Conservation (phyloP, 768 basidiomycete species). For the Gautieria morchelliformis region DNA sequence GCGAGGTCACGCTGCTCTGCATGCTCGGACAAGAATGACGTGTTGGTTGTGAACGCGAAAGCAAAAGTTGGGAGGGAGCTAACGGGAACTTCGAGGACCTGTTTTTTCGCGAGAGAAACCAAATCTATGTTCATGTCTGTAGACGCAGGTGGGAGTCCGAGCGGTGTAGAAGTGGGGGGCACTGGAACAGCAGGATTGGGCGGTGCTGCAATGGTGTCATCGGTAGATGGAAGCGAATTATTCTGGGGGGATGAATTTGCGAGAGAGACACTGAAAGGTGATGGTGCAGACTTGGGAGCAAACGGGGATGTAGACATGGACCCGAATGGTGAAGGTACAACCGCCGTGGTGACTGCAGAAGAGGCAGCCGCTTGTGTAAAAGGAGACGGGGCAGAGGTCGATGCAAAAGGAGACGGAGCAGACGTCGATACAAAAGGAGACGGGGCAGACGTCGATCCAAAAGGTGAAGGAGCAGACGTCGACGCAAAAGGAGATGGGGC, state of each 20-base stretch:
- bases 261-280: too few species aligned
- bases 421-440: not conserved
- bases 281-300: not conserved
- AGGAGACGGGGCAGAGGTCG: not conserved
- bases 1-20: slow-evolving; percentile 24
- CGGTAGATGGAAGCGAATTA: too few species aligned
- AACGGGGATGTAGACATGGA: not conserved
- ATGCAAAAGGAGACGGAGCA: not conserved
- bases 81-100: slow-evolving; percentile 21
- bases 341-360: not conserved
- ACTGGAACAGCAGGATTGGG: too few species aligned
- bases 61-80: slow-evolving; percentile 22
- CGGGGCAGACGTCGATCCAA: too few species aligned
- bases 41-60: slow-evolving; percentile 8
- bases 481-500: too few species aligned
- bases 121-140: slow-evolving; percentile 8
- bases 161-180: too few species aligned
- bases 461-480: too few species aligned
- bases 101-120: slow-evolving; percentile 7
- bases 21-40: slow-evolving; percentile 13
- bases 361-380: not conserved
- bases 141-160: slow-evolving; percentile 5
- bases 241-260: too few species aligned
- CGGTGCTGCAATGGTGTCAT: too few species aligned
- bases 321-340: not conserved